Base-by-base conservation (phyloP, 1,139 yeast species). In the Yamadazyma aaseri region DNA sequence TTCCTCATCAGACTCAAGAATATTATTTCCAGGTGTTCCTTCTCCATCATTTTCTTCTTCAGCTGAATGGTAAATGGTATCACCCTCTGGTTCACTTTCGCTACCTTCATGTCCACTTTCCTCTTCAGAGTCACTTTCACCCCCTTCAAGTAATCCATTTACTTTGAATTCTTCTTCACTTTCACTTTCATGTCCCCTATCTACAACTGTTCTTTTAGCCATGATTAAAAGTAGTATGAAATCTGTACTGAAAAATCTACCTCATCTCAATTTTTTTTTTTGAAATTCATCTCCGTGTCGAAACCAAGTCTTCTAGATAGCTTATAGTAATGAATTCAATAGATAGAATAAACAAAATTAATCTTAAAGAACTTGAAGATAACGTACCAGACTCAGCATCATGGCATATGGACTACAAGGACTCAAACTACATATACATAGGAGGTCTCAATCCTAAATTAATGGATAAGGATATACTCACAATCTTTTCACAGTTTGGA, bases 401-500 rank as follows among this genome's bases (percentile, higher is more conserved):
- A 8, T 90, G 97, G 97, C 97, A 90, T 53, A 72, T 79, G 45
- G 96, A 90, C 45, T 87, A 81, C 53, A 65, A 68, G 20, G 92
- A 87, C 45, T 76, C 94, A 0, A 55, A 64, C n/a, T 67, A 65
- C 40, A 53, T 68, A 31, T 74, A 60, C 50, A 78, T 90, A 20
- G 95, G 96, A 1, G 79, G 84, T n/a, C 57, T 92, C 14, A 82
- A 89, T 9, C 60, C 50, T 13, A 75, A 73, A 29, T 55, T 89
- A 26, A 76, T 77, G 7, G 95, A 86, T 49, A 79, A 80, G 27
- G 97, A 92, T 51, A 58, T 92, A 1, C 52, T 89, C 8, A 73
- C 79, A 0, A 76, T 90, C 25, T 92, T 92, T 53, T 84, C 96
- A 4, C 97, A 92, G 54, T 92, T 74, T 56, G 98, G 98, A 1